Conservation (phyloP, 2,329 filamentous ascomycete genomes). For the Ceratocystis destructans region DNA sequence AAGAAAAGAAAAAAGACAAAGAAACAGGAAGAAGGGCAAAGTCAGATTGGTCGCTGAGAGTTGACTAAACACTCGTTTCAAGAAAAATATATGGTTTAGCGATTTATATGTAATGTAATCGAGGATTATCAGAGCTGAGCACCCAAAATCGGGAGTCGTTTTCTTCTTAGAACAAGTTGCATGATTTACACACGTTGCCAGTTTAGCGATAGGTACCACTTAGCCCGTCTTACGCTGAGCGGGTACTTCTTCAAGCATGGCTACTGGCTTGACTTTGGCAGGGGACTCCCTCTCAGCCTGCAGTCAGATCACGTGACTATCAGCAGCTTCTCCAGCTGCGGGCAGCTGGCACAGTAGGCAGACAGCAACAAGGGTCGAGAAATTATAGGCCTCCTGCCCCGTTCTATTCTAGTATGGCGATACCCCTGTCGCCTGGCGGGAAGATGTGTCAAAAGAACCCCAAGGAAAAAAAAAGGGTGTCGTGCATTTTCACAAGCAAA, state of each 20-base stretch:
- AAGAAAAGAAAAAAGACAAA: not conserved
- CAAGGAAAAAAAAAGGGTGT: not conserved
- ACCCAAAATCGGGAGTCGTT: not conserved
- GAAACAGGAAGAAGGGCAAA: not conserved
- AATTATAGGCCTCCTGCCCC: not conserved
- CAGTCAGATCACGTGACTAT: not conserved
- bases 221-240: not conserved
- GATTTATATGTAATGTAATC: not conserved
- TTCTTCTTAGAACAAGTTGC: not conserved
- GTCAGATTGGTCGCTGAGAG: not conserved
- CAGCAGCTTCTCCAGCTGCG: not conserved
- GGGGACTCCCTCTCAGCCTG: not conserved
- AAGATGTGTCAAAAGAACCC: slow-evolving; percentile 1
- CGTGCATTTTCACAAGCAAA: slow-evolving; percentile 10
- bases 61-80: not conserved
- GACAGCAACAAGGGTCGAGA: not conserved
- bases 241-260: not conserved
- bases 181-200: slow-evolving; percentile 7
- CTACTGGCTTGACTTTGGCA: not conserved
- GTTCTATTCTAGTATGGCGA: not conserved
- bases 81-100: not conserved
- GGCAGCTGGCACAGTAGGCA: not conserved
- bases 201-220: not conserved
- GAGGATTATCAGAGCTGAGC: slow-evolving; percentile 2
- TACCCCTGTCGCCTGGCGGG: not conserved